Percentiles rank a stretch among this genome's conserved stretches.
Conservation (phyloP, 352 stramenopile genomes). For the Sclerospora graminicola region DNA sequence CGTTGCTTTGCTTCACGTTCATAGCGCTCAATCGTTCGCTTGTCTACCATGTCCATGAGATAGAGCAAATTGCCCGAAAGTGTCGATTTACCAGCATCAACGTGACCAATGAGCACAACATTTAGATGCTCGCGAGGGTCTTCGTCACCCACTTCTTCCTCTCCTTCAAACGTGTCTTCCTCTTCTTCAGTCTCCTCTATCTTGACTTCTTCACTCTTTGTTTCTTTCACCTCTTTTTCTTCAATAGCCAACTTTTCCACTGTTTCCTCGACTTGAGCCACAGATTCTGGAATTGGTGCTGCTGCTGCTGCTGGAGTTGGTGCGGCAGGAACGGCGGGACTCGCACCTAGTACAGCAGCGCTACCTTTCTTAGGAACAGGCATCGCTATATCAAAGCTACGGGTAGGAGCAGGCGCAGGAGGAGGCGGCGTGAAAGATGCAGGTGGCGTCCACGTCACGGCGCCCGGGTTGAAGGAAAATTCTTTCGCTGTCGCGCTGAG, state of each 20-base stretch:
- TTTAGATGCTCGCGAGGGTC: slow-evolving; percentile 98
- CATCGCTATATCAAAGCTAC: slow-evolving; percentile 57
- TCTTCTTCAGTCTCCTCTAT: slow-evolving; percentile 26
- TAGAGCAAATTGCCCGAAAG: slow-evolving; percentile 98
- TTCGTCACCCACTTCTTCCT: slow-evolving; percentile 77
- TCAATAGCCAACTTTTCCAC: slow-evolving; percentile 17
- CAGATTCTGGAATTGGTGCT: slow-evolving; percentile 12
- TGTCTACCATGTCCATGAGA: slow-evolving; percentile 98
- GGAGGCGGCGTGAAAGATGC: slow-evolving; percentile 30
- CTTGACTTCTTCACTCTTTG: slow-evolving; percentile 26
- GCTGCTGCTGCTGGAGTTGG: no score
- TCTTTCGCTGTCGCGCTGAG: slow-evolving; percentile 53
- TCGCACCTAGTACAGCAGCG: slow-evolving; percentile 24
- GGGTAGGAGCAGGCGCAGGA: slow-evolving; percentile 25
- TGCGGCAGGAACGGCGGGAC: slow-evolving; percentile 7
- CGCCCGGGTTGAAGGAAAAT: slow-evolving; percentile 74
- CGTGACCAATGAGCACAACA: slow-evolving; percentile 98
- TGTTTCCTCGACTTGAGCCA: slow-evolving; percentile 22
- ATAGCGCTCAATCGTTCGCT: slow-evolving; percentile 98
- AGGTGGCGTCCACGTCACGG: slow-evolving; percentile 50
- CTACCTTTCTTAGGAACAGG: slow-evolving; percentile 62
- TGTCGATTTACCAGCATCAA: slow-evolving; percentile 98
- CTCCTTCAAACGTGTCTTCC: slow-evolving; percentile 41
- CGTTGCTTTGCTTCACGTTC: slow-evolving; percentile 95
- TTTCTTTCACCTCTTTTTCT: slow-evolving; percentile 15